Evolutionary conservation across 345 rosid species (phyloP), one percentile per base, ranked within the genome.

Genomic region (Salix purpurea): DNA sequence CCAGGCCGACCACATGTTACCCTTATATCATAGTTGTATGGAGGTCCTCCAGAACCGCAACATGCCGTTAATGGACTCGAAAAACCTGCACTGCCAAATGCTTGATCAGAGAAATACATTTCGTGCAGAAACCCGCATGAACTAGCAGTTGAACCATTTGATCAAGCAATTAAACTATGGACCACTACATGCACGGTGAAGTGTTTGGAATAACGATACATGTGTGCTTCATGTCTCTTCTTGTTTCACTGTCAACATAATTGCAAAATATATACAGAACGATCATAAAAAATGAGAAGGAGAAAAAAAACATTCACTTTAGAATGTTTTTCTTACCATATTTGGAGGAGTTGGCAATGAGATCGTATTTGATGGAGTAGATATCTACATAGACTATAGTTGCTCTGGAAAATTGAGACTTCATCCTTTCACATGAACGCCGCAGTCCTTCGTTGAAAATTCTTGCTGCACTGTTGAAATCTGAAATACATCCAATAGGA

Each of bases 1-100:
- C 89, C 93, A 26, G 86, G 86, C 16, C 84, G 74, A 2, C 97
- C 92, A 79, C 98, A 94, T 2, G 96, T 89, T 60, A 86, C 84
- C 72, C 76, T 83, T 52, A 76, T 84, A 61, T 94, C 75, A 84
- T 89, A 94, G 64, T 94, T 92, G 77, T 92, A 92, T 42, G 98
- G 98, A 73, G 92, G 88, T 18, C 97, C 97, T 74, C 98, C 97
- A n/a, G 34, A 82, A 40, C 98, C 97, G 19, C 98, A 94, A 65
- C 98, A 94, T 0, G 98, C 91, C 92, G 88, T 89, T 73, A 94
- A 62, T 16, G 98, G 92, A 77, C 78, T 92, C 28, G 80, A 76
- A 78, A 94, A 90, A 71, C 94, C 98, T 93, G 83, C 80, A 80
- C 30, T 26, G 18, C 28, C 32, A n/a, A 72, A 30, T 65, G 26